These are phyloP conservation scores for Penicillium riverlandense DNA, from an alignment of 495 filamentous ascomycete species.

Conservation along the genomic window DNA sequence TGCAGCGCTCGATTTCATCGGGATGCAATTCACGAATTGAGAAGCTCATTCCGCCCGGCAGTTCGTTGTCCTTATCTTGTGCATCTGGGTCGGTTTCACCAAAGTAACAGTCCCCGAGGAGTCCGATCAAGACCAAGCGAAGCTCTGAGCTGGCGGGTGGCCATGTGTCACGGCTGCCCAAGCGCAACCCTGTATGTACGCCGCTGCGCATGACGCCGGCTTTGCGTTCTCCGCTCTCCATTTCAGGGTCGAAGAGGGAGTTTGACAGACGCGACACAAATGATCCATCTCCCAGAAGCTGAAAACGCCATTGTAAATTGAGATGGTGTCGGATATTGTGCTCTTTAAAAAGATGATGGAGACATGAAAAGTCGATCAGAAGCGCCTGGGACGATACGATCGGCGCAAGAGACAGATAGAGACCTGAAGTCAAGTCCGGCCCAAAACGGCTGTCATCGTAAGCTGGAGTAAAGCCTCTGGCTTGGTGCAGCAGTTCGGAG, in stretches of 20 bases:
- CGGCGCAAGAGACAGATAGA: conserved; percentile 69
- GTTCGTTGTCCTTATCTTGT: conserved; percentile 32
- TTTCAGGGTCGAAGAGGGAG: conserved; percentile 81
- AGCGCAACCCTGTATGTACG: conserved; percentile 69
- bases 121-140: conserved; percentile 77
- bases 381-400: conserved; percentile 65
- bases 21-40: conserved; percentile 71
- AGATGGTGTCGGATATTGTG: conserved; percentile 72
- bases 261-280: conserved; percentile 73
- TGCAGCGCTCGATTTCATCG: conserved; percentile 68
- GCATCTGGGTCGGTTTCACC: conserved; percentile 12
- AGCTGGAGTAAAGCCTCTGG: conserved; percentile 3
- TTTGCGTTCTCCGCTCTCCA: conserved; percentile 68
- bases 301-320: conserved; percentile 67
- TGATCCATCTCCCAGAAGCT: conserved; percentile 75
- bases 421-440: conserved; percentile 64
- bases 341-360: conserved; percentile 71
- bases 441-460: conserved; percentile 35
- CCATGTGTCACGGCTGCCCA: conserved; percentile 74
- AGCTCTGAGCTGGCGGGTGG: conserved; percentile 91
- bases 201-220: conserved; percentile 59
- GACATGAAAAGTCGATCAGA: conserved; percentile 67
- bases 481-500: conserved; percentile 15
- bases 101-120: conserved; percentile 69
- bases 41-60: conserved; percentile 82